Evolutionary conservation across 2,329 filamentous ascomycete species (phyloP).

Genomic region (Gnomoniopsis smithogilvyi): DNA sequence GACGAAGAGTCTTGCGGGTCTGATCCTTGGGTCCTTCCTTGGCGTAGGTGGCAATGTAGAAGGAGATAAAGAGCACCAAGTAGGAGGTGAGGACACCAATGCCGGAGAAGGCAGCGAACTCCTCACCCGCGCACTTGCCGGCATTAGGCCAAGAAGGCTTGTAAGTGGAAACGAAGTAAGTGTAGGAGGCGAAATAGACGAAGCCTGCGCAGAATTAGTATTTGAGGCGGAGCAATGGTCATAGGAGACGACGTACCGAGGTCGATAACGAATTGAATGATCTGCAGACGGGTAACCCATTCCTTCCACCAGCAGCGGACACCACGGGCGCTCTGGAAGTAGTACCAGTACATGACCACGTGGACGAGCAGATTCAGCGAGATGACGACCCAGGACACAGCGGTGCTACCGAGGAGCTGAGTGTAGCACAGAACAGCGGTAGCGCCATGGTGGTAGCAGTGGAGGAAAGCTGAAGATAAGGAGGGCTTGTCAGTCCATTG

Average conservation of each 20-base stretch:
- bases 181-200: conserved; percentile 99
- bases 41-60: conserved; percentile 97
- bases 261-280: conserved; percentile 95
- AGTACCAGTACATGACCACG: conserved; percentile 99
- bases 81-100: conserved; percentile 93
- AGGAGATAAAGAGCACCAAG: conserved; percentile 96
- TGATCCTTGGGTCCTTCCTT: conserved; percentile 67
- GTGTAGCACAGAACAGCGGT: conserved; percentile 98
- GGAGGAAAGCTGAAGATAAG: conserved; percentile 75
- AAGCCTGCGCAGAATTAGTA: conserved; percentile 58
- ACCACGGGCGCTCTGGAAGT: conserved; percentile 97
- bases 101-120: conserved; percentile 91
- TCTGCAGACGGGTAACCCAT: conserved; percentile 97
- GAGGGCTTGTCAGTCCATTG: conserved; percentile 27
- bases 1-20: conserved; percentile 72
- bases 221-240: background rate
- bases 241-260: conserved; percentile 61
- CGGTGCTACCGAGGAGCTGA: conserved; percentile 86
- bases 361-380: conserved; percentile 90
- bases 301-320: conserved; percentile 99
- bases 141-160: conserved; percentile 79
- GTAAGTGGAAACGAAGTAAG: conserved; percentile 93
- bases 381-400: conserved; percentile 94
- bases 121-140: conserved; percentile 89
- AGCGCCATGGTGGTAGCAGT: conserved; percentile 98